Evolutionary conservation across 352 stramenopile genomes (phyloP).

Genomic region (Globisporangium recalcitrans): DNA sequence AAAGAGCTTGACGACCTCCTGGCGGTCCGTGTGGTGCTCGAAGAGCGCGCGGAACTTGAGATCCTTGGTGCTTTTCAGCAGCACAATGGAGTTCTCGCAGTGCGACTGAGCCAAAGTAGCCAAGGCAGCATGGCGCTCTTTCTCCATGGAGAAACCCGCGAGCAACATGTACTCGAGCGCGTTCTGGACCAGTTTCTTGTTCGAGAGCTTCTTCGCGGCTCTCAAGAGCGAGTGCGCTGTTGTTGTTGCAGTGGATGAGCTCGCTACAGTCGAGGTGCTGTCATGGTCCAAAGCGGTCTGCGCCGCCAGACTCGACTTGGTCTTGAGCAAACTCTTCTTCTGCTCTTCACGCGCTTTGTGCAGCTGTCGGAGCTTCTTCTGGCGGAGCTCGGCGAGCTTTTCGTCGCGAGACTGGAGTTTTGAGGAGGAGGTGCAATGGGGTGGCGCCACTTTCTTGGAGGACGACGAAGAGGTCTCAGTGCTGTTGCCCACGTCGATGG

Average conservation of each 20-base stretch:
- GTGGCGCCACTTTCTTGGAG: background rate
- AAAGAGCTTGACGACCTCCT: constrained; percentile 38
- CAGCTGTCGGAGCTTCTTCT: constrained; percentile 62
- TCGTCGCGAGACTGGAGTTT: constrained; percentile 2
- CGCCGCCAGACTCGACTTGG: background rate
- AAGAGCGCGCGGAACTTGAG: constrained; percentile 75
- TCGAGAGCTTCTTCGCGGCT: constrained; percentile 41
- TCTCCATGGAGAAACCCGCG: constrained; percentile 54
- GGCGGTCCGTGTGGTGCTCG: constrained; percentile 47
- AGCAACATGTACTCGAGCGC: constrained; percentile 75
- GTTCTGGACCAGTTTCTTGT: constrained; percentile 72
- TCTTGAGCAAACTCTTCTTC: constrained; percentile 10
- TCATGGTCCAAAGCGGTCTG: background rate
- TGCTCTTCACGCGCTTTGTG: constrained; percentile 37
- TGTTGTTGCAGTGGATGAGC: constrained; percentile 3
- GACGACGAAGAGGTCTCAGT: background rate
- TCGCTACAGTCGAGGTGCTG: background rate
- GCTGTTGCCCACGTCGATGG: constrained; percentile 12
- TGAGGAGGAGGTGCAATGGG: background rate
- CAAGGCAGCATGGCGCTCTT: constrained; percentile 42
- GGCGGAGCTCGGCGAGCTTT: constrained; percentile 39
- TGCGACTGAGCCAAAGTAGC: constrained; percentile 35
- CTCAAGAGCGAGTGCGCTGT: background rate
- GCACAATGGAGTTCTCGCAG: constrained; percentile 68
- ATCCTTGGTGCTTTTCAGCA: constrained; percentile 69